A percentile compares a stretch with the other conserved stretches of the same genome.
Evolutionary conservation across 805 yeast species (phyloP).

Genomic region (Saccharomycopsis sp.): DNA sequence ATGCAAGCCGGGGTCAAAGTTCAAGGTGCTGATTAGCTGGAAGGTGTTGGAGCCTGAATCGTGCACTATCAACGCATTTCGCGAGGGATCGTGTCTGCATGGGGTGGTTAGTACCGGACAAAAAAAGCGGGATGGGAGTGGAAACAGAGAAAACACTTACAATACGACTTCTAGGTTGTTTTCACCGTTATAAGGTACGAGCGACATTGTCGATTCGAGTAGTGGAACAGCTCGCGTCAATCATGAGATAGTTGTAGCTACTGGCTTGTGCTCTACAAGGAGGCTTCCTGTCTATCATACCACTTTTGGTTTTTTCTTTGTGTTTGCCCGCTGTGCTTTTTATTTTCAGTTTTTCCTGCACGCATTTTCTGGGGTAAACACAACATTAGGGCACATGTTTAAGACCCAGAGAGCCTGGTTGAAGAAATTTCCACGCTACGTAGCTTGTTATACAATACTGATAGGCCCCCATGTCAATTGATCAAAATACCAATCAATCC

Average conservation of each 20-base stretch:
- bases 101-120: constrained; percentile 1
- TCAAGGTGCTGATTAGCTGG: constrained; percentile 12
- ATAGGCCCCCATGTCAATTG: no score
- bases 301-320: no score
- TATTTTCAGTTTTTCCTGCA: no score
- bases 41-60: constrained; percentile 15
- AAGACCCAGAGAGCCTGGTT: no score
- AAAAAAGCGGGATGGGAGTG: constrained; percentile 1
- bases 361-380: no score
- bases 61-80: constrained; percentile 19
- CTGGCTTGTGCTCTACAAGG: no score
- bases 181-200: constrained; percentile 16
- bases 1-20: neutral
- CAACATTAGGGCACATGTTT: no score
- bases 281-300: no score
- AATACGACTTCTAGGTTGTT: constrained; percentile 14
- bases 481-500: no score
- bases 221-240: neutral
- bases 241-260: neutral
- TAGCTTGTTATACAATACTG: no score
- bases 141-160: constrained; percentile 7
- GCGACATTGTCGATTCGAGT: constrained; percentile 12
- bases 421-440: no score
- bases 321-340: no score
- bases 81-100: constrained; percentile 19